A percentile compares a stretch with the other conserved stretches of the same genome.
Evolutionary conservation across 225 moss, liverwort and hornwort genomes (phyloP).

Genomic region (Climacium dendroides): DNA sequence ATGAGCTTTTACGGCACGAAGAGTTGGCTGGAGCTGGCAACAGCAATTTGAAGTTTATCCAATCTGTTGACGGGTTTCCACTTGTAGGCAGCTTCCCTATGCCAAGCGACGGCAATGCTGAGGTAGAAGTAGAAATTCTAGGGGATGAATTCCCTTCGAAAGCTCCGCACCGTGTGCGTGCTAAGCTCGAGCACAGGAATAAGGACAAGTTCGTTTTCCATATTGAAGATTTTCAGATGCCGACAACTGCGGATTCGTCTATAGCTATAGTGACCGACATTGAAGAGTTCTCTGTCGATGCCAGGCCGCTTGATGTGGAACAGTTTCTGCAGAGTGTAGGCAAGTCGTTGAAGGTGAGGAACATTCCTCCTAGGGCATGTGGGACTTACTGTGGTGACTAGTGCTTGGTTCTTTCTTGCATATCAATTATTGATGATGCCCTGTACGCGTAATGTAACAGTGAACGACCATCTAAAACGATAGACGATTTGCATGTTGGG

Average conservation of each 20-base stretch:
- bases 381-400: neutral
- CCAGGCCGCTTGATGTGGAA: conserved; percentile 73
- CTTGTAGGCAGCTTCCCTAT: conserved; percentile 19
- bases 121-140: conserved; percentile 29
- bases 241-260: conserved; percentile 17
- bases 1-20: conserved; percentile 40
- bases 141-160: conserved; percentile 52
- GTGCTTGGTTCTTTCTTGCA: neutral
- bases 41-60: conserved; percentile 19
- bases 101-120: conserved; percentile 5
- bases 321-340: conserved; percentile 76
- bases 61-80: conserved; percentile 18
- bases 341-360: conserved; percentile 64
- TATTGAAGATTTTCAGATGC: conserved; percentile 44
- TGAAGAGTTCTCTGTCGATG: conserved; percentile 45
- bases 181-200: conserved; percentile 57
- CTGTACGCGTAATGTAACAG: neutral
- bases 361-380: neutral
- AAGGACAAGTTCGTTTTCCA: conserved; percentile 76
- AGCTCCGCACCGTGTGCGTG: conserved; percentile 60
- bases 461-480: neutral
- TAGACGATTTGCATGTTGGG: neutral
- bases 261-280: conserved; percentile 57
- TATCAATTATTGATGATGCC: neutral
- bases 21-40: conserved; percentile 33